Evolutionary conservation across 2,329 filamentous ascomycete genomes (phyloP), one percentile per base, ranked within the genome.

Genomic region (Ophiocordyceps camponoti-saundersi): DNA sequence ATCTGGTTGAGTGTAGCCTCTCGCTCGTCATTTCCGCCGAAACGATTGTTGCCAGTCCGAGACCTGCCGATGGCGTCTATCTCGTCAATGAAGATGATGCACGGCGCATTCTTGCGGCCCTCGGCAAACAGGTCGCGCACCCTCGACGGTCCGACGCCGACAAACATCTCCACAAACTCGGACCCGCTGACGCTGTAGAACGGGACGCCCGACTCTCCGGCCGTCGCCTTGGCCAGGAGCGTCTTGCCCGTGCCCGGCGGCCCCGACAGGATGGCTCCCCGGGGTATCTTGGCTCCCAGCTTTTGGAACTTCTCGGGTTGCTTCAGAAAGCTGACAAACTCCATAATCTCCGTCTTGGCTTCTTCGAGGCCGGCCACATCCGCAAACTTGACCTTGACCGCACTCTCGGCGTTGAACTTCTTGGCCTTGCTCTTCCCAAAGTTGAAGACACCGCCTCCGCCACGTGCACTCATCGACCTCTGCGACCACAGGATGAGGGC

Each of bases 91-190:
- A 98, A 98, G 65, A 98, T 93, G 65, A 98, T 98, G 67, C 92
- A 98, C 3, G 92, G 92, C 0, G 92, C 85, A 65, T 86, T 94
- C 72, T 96, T 96, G 49, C 92, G 80, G 18, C 92, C 92, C 56
- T 86, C 95, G 48, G 87, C 81, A 59, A 98, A 98, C 46, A 98
- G 70, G 64, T 98, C 92, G 56, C 92, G 80, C 45, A 98, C 92
- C 65, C 92, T 79, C 29, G 90, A 96, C 20, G 92, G 86, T 65
- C 92, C 92, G 50, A 98, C 92, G 77, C 92, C 92, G 46, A 98
- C 92, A 61, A 98, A 98, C 90, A 98, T 98, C 68, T 98, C 92
- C 30, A 98, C 90, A 60, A 98, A 98, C 63, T 98, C 92, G 44
- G 92, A 98, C 61, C 92, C 92, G 63, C 88, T 95, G 56, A 98